Conservation (phyloP, 2,329 filamentous ascomycete species). For the Fusarium globosum region DNA sequence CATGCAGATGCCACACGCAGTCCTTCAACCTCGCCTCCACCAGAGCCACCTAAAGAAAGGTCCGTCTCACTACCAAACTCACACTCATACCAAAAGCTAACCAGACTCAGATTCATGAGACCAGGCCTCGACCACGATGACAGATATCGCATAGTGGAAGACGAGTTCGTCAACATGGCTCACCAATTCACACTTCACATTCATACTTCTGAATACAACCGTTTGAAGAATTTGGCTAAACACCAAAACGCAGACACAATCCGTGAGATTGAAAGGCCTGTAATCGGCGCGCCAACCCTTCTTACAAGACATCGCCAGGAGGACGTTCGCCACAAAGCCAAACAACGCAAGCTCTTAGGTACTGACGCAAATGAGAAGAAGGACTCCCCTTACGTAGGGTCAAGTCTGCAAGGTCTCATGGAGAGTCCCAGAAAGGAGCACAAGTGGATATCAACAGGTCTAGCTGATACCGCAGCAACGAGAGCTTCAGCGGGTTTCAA, state of each 20-base stretch:
- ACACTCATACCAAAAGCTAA: neutral
- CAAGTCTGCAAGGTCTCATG: slow-evolving; percentile 57
- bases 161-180: slow-evolving; percentile 77
- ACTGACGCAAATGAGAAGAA: slow-evolving; percentile 1
- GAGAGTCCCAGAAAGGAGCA: slow-evolving; percentile 53
- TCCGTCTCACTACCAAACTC: slow-evolving; percentile 38
- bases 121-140: slow-evolving; percentile 76
- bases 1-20: slow-evolving; percentile 46
- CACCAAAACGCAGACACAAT: slow-evolving; percentile 65
- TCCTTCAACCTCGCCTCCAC: slow-evolving; percentile 64
- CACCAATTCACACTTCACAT: slow-evolving; percentile 78
- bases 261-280: slow-evolving; percentile 62
- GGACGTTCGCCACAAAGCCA: slow-evolving; percentile 31
- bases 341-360: slow-evolving; percentile 41
- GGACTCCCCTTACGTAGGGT: slow-evolving; percentile 44
- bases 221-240: slow-evolving; percentile 69
- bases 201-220: slow-evolving; percentile 80
- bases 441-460: slow-evolving; percentile 42
- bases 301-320: slow-evolving; percentile 41
- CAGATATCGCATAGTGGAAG: slow-evolving; percentile 83
- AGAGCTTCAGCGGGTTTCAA: slow-evolving; percentile 46
- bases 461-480: slow-evolving; percentile 36
- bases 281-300: slow-evolving; percentile 53
- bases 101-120: slow-evolving; percentile 67
- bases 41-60: slow-evolving; percentile 60